Conservation (phyloP, 1,284 basidiomycete species). For the Apiotrichum gamsii region DNA sequence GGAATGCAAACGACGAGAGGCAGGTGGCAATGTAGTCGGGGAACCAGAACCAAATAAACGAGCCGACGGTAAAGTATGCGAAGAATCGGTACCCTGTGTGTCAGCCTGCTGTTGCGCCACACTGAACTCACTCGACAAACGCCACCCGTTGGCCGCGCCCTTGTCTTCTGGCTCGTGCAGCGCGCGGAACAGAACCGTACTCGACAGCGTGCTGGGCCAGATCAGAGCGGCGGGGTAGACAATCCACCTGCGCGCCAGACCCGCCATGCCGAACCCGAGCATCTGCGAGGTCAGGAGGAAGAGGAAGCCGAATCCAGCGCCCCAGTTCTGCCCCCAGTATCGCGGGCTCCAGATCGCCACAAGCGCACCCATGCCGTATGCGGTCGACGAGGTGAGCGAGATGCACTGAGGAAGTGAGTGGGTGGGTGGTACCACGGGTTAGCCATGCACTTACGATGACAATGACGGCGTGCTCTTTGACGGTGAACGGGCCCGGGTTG, state of each 20-base stretch:
- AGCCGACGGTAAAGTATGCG: not conserved
- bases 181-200: constrained; percentile 4
- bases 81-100: not conserved
- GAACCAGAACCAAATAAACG: constrained; percentile 32
- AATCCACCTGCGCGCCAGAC: not conserved
- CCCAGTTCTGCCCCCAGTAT: no score
- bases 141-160: not conserved
- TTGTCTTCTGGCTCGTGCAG: not conserved
- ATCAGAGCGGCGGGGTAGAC: constrained; percentile 7
- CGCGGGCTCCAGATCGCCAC: constrained; percentile 10
- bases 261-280: constrained; percentile 8
- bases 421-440: no score
- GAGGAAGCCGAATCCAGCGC: not conserved
- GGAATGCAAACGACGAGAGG: constrained; percentile 55
- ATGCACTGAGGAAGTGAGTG: no score
- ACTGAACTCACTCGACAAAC: not conserved
- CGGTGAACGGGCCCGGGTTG: constrained; percentile 51
- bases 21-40: constrained; percentile 39
- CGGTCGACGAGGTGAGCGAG: constrained; percentile 45
- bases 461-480: constrained; percentile 34
- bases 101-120: no score
- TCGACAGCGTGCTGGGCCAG: constrained; percentile 10
- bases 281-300: not conserved
- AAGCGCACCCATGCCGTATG: constrained; percentile 46
- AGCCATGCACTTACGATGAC: no score